Base-by-base conservation (phyloP, 345 rosid genomes). In the Citrus cavaleriei region DNA sequence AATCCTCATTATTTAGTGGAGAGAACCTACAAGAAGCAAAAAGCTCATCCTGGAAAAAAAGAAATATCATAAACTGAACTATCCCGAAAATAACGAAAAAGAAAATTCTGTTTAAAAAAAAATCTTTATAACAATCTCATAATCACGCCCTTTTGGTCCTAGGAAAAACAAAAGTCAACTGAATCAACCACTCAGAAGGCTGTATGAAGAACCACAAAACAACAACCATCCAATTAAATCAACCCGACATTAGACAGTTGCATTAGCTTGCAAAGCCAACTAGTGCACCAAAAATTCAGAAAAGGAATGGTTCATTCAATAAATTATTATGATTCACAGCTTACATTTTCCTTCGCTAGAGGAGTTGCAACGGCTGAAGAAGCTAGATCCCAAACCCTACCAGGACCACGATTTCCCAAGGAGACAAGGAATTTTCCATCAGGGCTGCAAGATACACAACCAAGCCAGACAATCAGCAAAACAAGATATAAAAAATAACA, bases 351-450 rank as follows among this genome's bases (percentile, higher is more conserved):
- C 72, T 82, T 92, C 49, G 95, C 70, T 76, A 96, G 77, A 81
- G 94, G 85, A 77, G 97, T 88, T 72, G 86, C 82, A 72, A 82
- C 87, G 70, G 85, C 78, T 54, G 91, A 82, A 73, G 91, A 84
- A 71, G 85, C 83, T 30, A 94, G 73, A 68, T 97, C 98, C 98
- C 99, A 94, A 80, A 97, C 93, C 80, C 95, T 88, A 83, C 95
- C 95, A 75, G 89, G 90, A 68, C 89, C 93, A 78, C 89, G 85
- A 49, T 70, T 49, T 70, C 93, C 97, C 89, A 94, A 85, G 42
- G 98, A 91, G 54, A 87, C 92, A 69, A 97, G 95, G 84, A 88
- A 89, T 80, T 94, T 92, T 30, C 96, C 98, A 87, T 90, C 93
- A 75, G 84, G 87, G 83, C 98, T 94, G 93, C 83, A 87, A 79